A percentile compares a stretch with the other conserved stretches of the same genome.
phyloP scores from a whole-genome alignment of 2,329 filamentous ascomycete genomes.

The Verticillium isaacii region DNA sequence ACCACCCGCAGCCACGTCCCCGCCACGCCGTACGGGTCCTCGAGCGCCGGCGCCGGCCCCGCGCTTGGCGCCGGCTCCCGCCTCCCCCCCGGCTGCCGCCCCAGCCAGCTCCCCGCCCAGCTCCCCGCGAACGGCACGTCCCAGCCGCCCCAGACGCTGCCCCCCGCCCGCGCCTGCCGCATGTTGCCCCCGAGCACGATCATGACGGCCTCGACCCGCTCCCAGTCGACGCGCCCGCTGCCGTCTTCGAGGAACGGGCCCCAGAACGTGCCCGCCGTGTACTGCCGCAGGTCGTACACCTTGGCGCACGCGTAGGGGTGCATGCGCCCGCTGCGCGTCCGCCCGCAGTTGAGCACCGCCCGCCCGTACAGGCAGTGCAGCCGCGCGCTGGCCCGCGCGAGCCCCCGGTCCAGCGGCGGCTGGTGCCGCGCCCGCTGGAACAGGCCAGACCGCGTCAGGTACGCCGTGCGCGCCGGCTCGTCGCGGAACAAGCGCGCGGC shows the following conservation, averaged over 20 bases:
- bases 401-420: background rate
- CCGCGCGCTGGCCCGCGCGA: slow-evolving; percentile 62
- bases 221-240: slow-evolving; percentile 65
- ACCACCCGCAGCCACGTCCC: slow-evolving; percentile 62
- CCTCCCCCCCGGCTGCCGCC: slow-evolving; percentile 12
- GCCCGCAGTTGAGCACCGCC: slow-evolving; percentile 40
- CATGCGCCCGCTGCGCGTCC: slow-evolving; percentile 28
- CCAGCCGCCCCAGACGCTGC: slow-evolving; percentile 44
- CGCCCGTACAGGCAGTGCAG: slow-evolving; percentile 66
- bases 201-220: slow-evolving; percentile 72
- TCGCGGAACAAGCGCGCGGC: slow-evolving; percentile 40
- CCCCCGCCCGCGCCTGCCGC: slow-evolving; percentile 38
- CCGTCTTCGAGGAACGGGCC: slow-evolving; percentile 67
- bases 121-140: slow-evolving; percentile 50
- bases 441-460: slow-evolving; percentile 61
- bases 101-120: slow-evolving; percentile 44
- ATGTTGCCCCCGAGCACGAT: slow-evolving; percentile 64
- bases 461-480: slow-evolving; percentile 48
- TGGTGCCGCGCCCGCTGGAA: slow-evolving; percentile 48
- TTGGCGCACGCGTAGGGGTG: slow-evolving; percentile 62
- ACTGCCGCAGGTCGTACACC: slow-evolving; percentile 70
- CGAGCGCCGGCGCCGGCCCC: slow-evolving; percentile 32
- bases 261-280: slow-evolving; percentile 58
- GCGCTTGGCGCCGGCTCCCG: slow-evolving; percentile 27
- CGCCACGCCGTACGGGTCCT: slow-evolving; percentile 66